Base-by-base conservation (phyloP, 371 early-diverging fungal genomes). In the Phascolomyces articulosus region DNA sequence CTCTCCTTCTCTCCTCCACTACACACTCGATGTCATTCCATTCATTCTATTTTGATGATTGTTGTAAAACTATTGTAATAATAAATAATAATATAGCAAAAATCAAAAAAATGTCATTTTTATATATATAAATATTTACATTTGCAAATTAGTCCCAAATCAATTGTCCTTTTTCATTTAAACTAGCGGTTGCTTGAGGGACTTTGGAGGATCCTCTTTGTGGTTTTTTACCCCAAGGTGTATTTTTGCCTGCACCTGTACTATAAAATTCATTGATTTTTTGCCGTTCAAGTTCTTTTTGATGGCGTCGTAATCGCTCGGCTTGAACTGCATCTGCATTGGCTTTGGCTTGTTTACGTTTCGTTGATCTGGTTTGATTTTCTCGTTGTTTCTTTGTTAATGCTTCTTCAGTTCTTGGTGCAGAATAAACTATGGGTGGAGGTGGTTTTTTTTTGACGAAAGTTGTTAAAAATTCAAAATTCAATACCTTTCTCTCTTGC, bases 351-450 rank as follows among this genome's bases (percentile, higher is more conserved):
- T 77, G 80, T 44, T 84, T 85, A 49, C 69, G 64, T 48, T 75
- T 82, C 44, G 74, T 71, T 21, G 76, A 77, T 62, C 74, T 70
- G 2, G 75, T 67, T 57, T 66, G 64, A 58, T 82, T 84, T 68
- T 85, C 83, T 20, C 85, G 75, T 55, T 87, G 87, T 51, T 81
- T 84, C 58, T 82, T 87, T 57, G 82, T 82, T 48, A 83, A 57
- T 24, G 74, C 67, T 40, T 74, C 76, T 20, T 61, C 38, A 0
- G 10, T 55, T 2, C 16, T 18, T n/a, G 57, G 29, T 20, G 40
- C 38, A 11, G 65, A 55, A 24, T 51, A 51, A 13, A 51, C 51
- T 51, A 51, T 11, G 9, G 6, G 34, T n/a, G n/a, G n/a, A n/a
- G n/a, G n/a, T n/a, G n/a, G n/a, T n/a, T n/a, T n/a, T n/a, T n/a